phyloP scores from a whole-genome alignment of 352 stramenopile species.

The Globisporangium viniferum region DNA sequence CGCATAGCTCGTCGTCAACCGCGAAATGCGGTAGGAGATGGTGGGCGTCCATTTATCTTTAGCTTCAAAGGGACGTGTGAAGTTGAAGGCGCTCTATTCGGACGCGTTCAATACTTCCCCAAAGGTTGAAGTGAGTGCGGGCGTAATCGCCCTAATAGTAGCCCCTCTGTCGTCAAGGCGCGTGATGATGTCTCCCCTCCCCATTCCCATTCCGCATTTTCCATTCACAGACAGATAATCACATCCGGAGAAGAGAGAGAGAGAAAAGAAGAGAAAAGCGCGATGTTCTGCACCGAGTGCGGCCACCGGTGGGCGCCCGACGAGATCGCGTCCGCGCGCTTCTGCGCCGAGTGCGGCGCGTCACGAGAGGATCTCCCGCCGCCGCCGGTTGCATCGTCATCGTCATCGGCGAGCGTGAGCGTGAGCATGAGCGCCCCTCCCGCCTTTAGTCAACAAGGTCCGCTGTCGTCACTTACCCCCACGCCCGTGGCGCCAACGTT shows the following conservation, averaged over 20 bases:
- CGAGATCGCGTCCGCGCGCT: constrained; percentile 75
- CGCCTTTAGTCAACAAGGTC: constrained; percentile 3
- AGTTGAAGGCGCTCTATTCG: neutral
- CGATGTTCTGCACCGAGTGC: constrained; percentile 85
- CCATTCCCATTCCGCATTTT: neutral
- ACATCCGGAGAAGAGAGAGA: neutral
- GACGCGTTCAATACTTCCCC: neutral
- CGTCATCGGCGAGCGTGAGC: neutral
- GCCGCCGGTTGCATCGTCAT: neutral
- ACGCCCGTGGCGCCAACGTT: constrained; percentile 19
- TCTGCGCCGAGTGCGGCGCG: constrained; percentile 79
- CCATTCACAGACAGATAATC: neutral
- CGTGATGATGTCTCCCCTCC: neutral
- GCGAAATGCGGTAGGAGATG: neutral
- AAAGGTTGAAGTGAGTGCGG: neutral
- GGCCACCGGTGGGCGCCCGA: constrained; percentile 76
- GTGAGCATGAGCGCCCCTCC: neutral
- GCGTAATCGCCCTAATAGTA: neutral
- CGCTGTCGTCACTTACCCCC: constrained; percentile 14
- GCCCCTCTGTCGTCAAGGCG: neutral
- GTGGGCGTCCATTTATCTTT: neutral
- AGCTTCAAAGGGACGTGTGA: neutral
- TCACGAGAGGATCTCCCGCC: constrained; percentile 56
- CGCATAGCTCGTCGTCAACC: neutral
- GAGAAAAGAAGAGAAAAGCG: neutral